These are phyloP conservation scores for Solanum sparsipilum DNA, from an alignment of 257 asterid species.

Conservation along the genomic window DNA sequence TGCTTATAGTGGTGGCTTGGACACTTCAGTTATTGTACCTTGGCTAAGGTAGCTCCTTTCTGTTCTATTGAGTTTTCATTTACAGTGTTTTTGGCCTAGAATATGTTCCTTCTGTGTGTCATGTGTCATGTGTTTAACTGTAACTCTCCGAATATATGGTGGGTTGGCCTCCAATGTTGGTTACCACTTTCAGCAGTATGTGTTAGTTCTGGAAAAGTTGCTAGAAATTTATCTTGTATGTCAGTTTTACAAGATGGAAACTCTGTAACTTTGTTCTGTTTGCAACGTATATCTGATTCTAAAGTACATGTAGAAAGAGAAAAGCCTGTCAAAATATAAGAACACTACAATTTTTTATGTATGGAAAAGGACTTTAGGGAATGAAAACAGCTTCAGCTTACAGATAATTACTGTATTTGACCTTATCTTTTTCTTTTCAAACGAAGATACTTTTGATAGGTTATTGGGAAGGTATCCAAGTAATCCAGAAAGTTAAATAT, in stretches of 20 bases:
- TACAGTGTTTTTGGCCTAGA: background rate
- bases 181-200: background rate
- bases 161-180: background rate
- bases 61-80: background rate
- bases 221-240: background rate
- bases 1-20: slow-evolving; percentile 96
- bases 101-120: background rate
- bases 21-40: slow-evolving; percentile 96
- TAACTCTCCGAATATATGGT: background rate
- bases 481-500: background rate
- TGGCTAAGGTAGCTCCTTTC: slow-evolving; percentile 63
- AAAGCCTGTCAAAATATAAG: background rate
- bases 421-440: background rate
- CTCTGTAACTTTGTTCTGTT: background rate
- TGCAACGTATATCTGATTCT: background rate
- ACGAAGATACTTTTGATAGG: background rate
- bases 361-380: background rate
- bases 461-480: background rate
- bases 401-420: background rate
- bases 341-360: background rate
- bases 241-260: background rate
- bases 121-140: background rate
- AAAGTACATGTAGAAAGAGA: background rate
- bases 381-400: background rate
- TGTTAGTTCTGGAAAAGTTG: background rate